Evolutionary conservation across 2,329 filamentous ascomycete genomes (phyloP), one percentile per base, ranked within the genome.

Genomic region (Cladophialophora carrionii): DNA sequence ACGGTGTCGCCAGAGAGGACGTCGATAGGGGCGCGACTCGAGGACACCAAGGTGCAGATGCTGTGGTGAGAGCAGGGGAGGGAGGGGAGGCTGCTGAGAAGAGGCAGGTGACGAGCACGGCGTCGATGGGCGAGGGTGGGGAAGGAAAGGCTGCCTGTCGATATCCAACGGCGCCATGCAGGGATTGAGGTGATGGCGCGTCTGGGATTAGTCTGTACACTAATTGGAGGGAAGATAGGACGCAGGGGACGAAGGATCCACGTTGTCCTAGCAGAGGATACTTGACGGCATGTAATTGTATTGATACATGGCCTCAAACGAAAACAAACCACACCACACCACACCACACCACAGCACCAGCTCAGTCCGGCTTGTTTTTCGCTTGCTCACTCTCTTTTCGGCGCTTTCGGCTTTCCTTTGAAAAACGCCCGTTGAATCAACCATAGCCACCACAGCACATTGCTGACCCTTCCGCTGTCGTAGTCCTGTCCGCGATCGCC

Each of bases 401-500:
- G 37, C 14, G 8, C 37, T 43, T 51, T 51, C 17, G 20, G 7
- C 48, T 29, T 24, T 4, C 48, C 48, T 26, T 26, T 51, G 48
- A 51, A 51, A 17, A 51, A 22, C 4, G 48, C 48, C 48, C 48
- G 46, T 24, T 24, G 56, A 10, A 67, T 63, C 59, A 68, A 52
- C 59, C 65, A 65, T 12, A 68, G 52, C 62, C 57, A 63, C 57
- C 62, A 65, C 3, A 63, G 46, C 5, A 41, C 62, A 43, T 58
- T 65, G 31, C 58, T 60, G 37, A 32, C 64, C 24, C 64, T 66
- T n/a, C 62, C 61, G 12, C 31, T 58, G 22, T 68, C 65, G 68
- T 78, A 78, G 20, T 73, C 65, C 34, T 69, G 43, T 1, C 58
- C 22, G 6, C 75, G 70, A 6, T 71, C 69, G 2, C 70, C 69